phyloP scores from a whole-genome alignment of 495 filamentous ascomycete species.

The Parathielavia hyrcaniae region DNA sequence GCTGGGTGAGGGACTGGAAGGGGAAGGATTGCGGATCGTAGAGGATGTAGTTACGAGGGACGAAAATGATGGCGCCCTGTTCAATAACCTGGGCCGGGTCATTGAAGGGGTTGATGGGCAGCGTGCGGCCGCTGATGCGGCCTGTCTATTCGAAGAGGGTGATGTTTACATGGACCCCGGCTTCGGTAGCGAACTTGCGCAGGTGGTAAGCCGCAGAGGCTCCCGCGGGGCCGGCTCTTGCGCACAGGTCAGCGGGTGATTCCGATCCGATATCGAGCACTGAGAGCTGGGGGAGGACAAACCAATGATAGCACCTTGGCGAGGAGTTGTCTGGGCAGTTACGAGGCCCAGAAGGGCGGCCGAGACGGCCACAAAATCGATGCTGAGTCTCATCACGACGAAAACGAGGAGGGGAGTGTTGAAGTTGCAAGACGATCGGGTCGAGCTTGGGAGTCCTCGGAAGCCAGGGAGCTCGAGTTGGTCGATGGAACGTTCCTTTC shows the following conservation, averaged over 20 bases:
- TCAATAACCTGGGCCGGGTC: constrained; percentile 68
- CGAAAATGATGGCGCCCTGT: constrained; percentile 88
- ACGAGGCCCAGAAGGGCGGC: constrained; percentile 1
- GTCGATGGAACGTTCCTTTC: neutral
- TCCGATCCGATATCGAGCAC: neutral
- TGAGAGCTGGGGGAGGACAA: constrained; percentile 10
- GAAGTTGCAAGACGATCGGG: neutral
- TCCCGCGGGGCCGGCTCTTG: constrained; percentile 87
- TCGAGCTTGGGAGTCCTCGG: neutral
- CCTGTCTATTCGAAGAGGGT: constrained; percentile 79
- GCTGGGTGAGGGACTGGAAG: constrained; percentile 65
- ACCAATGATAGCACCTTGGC: constrained; percentile 45
- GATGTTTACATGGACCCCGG: constrained; percentile 56
- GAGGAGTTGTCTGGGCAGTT: constrained; percentile 10
- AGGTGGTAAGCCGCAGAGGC: constrained; percentile 82
- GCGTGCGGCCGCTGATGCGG: constrained; percentile 81
- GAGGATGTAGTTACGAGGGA: constrained; percentile 77
- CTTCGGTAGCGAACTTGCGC: constrained; percentile 55
- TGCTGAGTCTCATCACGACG: constrained; percentile 4
- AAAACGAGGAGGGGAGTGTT: neutral
- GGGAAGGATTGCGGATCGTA: constrained; percentile 82
- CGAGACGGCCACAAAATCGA: neutral
- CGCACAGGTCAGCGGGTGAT: constrained; percentile 3
- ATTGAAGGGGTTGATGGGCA: constrained; percentile 76
- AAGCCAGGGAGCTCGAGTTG: neutral